A percentile compares a stretch with the other conserved stretches of the same genome.
phyloP scores from a whole-genome alignment of 129 eudicot species.

The Oenanthe sinensis region DNA sequence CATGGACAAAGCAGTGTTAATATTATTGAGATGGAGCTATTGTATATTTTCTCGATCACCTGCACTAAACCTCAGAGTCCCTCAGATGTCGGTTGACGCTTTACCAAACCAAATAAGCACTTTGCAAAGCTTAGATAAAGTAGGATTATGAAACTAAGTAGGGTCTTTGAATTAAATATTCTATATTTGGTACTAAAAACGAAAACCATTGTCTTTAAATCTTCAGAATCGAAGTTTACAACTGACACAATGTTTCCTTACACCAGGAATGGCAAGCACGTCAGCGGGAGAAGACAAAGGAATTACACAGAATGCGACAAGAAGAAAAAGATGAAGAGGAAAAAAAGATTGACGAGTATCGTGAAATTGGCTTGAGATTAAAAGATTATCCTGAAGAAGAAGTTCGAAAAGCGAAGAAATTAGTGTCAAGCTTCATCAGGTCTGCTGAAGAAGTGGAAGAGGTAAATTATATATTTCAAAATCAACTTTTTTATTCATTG shows the following conservation, averaged over 20 bases:
- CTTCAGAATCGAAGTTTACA: not conserved
- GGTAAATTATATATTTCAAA: constrained; percentile 30
- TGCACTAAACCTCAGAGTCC: not conserved
- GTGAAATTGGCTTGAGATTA: constrained; percentile 56
- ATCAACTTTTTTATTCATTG: not conserved
- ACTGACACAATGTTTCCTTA: constrained; percentile 12
- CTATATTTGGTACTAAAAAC: not conserved
- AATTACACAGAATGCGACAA: constrained; percentile 50
- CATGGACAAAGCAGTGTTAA: not conserved
- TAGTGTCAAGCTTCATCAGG: constrained; percentile 76
- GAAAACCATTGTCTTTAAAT: not conserved
- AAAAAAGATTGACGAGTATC: constrained; percentile 64
- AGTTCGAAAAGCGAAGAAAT: constrained; percentile 52
- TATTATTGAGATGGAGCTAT: not conserved
- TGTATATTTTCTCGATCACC: not conserved
- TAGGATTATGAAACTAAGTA: not conserved
- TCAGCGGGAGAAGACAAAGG: constrained; percentile 84
- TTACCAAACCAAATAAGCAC: not conserved
- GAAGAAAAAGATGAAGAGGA: constrained; percentile 93
- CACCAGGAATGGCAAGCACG: constrained; percentile 91
- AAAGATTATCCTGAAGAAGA: constrained; percentile 83
- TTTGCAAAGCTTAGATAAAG: not conserved
- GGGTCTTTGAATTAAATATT: not conserved
- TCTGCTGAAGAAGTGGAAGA: constrained; percentile 97
- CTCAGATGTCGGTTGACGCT: not conserved